Percentiles rank a stretch among this genome's conserved stretches.
Conservation (phyloP, 352 stramenopile species). For the Phytophthora sp. region DNA sequence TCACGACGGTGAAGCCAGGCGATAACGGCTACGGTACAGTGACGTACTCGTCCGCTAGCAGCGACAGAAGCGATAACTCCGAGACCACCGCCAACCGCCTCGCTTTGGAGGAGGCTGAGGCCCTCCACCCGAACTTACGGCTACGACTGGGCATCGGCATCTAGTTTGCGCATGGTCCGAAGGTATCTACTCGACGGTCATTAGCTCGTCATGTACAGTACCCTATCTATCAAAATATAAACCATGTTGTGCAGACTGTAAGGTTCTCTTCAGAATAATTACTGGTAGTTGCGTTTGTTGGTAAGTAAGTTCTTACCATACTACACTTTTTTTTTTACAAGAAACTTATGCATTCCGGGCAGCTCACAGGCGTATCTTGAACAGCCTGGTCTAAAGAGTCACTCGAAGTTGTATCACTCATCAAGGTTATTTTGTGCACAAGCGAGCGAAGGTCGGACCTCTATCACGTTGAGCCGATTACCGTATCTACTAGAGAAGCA, state of each 20-base stretch:
- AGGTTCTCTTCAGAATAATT: no score
- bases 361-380: no score
- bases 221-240: conserved; percentile 20
- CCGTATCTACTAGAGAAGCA: no score
- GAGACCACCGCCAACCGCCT: conserved; percentile 24
- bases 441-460: no score
- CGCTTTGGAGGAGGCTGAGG: conserved; percentile 31
- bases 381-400: no score
- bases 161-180: conserved; percentile 2
- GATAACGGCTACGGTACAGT: conserved; percentile 45
- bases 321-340: no score
- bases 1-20: conserved; percentile 21
- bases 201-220: conserved; percentile 6
- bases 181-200: background rate
- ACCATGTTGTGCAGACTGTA: background rate
- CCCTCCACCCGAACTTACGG: conserved; percentile 31
- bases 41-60: conserved; percentile 32
- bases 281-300: no score
- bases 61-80: conserved; percentile 16
- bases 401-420: no score
- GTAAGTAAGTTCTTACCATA: no score
- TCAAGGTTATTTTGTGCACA: no score
- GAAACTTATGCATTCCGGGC: no score
- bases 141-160: conserved; percentile 40
- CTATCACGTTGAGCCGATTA: no score